phyloP scores from a whole-genome alignment of 306 rosid genomes.

The Ziziphus jujuba region DNA sequence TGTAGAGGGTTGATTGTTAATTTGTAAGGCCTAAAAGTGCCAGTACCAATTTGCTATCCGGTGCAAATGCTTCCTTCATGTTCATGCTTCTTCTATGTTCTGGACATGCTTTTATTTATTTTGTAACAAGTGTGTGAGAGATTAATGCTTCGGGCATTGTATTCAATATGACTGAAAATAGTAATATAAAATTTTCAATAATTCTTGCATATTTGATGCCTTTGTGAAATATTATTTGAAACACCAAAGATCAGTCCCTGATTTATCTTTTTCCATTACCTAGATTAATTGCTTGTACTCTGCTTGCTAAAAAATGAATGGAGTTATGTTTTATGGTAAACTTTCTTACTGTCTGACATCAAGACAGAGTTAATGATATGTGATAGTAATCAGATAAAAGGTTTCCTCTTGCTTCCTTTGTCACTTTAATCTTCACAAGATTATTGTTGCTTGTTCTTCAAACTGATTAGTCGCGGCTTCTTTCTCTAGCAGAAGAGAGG shows the following conservation, averaged over 20 bases:
- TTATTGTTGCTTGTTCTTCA: constrained; percentile 71
- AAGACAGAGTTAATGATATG: constrained; percentile 14
- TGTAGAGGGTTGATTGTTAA: no score
- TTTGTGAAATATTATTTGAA: background rate
- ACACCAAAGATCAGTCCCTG: constrained; percentile 6
- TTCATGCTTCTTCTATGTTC: no score
- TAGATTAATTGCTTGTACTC: constrained; percentile 67
- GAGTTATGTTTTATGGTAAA: constrained; percentile 12
- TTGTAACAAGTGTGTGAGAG: no score
- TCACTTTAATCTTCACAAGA: constrained; percentile 51
- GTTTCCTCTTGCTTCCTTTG: constrained; percentile 9
- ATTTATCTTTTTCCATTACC: constrained; percentile 13
- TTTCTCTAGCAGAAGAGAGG: constrained; percentile 64
- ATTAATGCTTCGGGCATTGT: no score
- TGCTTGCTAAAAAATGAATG: constrained; percentile 69
- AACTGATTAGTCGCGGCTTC: constrained; percentile 66
- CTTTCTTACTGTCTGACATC: constrained; percentile 17
- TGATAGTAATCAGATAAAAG: background rate
- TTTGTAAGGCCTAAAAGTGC: no score
- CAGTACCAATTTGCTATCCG: no score
- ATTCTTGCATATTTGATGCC: background rate
- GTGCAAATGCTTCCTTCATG: no score
- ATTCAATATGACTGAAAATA: no score
- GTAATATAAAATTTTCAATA: background rate
- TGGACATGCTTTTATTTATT: no score